Conservation (phyloP, 371 early-diverging fungal genomes). For the Mucor ambiguus region DNA sequence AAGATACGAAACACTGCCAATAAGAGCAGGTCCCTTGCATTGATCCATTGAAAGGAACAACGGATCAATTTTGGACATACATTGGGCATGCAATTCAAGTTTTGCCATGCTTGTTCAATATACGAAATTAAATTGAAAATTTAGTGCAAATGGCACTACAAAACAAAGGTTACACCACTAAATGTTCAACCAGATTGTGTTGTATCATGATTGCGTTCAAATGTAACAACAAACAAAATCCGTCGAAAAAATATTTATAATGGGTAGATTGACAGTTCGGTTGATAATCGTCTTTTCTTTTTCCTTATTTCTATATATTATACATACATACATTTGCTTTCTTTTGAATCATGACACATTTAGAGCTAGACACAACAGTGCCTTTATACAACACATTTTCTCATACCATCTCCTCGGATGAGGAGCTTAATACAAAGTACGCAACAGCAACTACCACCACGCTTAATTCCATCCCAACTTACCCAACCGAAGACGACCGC, state of each 20-base stretch:
- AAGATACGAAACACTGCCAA: neutral
- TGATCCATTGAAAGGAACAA: neutral
- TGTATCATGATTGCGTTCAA: constrained; percentile 3
- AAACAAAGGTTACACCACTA: neutral
- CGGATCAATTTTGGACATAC: neutral
- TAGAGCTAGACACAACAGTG: neutral
- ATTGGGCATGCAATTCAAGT: no score
- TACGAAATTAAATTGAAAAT: neutral
- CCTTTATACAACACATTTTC: neutral
- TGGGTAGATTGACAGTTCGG: neutral
- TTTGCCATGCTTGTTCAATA: neutral
- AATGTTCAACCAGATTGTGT: neutral
- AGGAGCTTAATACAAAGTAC: neutral
- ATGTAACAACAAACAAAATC: constrained; percentile 10
- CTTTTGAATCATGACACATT: neutral
- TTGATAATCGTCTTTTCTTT: neutral
- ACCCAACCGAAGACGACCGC: neutral
- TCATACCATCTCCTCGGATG: neutral
- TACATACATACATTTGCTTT: neutral
- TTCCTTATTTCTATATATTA: neutral
- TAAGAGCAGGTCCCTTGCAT: neutral
- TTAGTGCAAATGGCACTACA: neutral
- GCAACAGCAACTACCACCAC: neutral
- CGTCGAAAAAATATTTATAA: neutral
- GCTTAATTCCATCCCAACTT: neutral